Percentiles rank a stretch among this genome's conserved stretches.
Conservation (phyloP, 176 grass and related monocot species). For the Hyparrhenia diplandra region DNA sequence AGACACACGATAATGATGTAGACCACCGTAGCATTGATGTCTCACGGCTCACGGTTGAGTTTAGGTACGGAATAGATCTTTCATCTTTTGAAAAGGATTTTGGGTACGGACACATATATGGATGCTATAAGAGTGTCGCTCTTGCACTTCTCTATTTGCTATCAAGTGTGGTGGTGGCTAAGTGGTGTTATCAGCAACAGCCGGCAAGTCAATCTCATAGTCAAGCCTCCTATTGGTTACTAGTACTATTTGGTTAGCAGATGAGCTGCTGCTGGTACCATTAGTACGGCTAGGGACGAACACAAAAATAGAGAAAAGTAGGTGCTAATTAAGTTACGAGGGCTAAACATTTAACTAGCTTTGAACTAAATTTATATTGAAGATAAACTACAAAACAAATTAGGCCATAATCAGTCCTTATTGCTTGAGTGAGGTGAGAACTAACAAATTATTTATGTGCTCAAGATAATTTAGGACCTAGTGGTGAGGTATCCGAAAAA, state of each 20-base stretch:
- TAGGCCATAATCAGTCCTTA: too few species aligned
- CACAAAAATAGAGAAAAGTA: too few species aligned
- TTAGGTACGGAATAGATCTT: not conserved
- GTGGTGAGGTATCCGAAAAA: too few species aligned
- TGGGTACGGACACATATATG: too few species aligned
- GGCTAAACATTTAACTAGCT: too few species aligned
- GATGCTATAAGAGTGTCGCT: not conserved
- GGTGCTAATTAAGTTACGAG: too few species aligned
- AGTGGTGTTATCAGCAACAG: not conserved
- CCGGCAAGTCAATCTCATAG: not conserved
- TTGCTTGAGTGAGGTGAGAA: too few species aligned
- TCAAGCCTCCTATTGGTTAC: not conserved
- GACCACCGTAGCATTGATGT: not conserved
- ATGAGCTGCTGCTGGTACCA: not conserved
- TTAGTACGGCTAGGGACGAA: not conserved
- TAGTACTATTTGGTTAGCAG: not conserved
- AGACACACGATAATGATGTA: not conserved
- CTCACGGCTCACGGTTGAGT: not conserved
- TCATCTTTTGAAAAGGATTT: too few species aligned
- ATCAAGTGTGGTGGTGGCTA: not conserved
- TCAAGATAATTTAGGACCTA: too few species aligned
- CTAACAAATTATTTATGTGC: too few species aligned
- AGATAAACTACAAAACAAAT: too few species aligned
- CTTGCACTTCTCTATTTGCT: not conserved
- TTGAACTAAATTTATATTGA: too few species aligned